phyloP scores from a whole-genome alignment of 1,284 basidiomycete genomes.

The Puccinia hordei region DNA sequence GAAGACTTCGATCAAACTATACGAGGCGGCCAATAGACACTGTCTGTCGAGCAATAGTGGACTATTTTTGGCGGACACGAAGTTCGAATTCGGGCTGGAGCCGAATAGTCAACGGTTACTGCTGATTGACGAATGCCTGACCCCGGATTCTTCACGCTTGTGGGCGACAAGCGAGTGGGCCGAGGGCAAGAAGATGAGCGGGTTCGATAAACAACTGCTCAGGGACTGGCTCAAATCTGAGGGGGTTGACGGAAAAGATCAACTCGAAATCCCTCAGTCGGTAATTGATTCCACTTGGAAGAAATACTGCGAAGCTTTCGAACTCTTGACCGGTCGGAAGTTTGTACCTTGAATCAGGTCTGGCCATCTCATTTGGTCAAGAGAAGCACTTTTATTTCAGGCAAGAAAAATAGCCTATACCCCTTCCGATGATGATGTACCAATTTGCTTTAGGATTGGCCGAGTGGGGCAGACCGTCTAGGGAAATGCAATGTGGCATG shows the following conservation, averaged over 20 bases:
- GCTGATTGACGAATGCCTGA: conserved; percentile 92
- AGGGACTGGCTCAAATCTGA: conserved; percentile 74
- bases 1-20: conserved; percentile 69
- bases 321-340: conserved; percentile 73
- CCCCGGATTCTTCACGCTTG: conserved; percentile 95
- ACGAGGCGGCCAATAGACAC: conserved; percentile 75
- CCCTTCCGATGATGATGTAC: too few species aligned
- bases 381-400: too few species aligned
- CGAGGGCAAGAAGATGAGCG: conserved; percentile 76
- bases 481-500: too few species aligned
- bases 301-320: conserved; percentile 76
- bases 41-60: conserved; percentile 66
- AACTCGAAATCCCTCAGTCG: conserved; percentile 66
- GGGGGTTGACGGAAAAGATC: conserved; percentile 56
- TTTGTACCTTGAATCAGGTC: too few species aligned
- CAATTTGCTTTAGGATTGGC: too few species aligned
- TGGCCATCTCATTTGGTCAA: too few species aligned
- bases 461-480: too few species aligned
- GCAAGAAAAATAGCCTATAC: too few species aligned
- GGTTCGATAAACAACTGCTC: conserved; percentile 96
- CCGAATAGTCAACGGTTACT: conserved; percentile 65
- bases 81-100: conserved; percentile 82
- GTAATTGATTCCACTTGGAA: conserved; percentile 75
- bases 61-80: conserved; percentile 94
- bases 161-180: conserved; percentile 80